Evolutionary conservation across 2,329 filamentous ascomycete species (phyloP), one percentile per base, ranked within the genome.

Genomic region (Sphaerulina vaccinii): DNA sequence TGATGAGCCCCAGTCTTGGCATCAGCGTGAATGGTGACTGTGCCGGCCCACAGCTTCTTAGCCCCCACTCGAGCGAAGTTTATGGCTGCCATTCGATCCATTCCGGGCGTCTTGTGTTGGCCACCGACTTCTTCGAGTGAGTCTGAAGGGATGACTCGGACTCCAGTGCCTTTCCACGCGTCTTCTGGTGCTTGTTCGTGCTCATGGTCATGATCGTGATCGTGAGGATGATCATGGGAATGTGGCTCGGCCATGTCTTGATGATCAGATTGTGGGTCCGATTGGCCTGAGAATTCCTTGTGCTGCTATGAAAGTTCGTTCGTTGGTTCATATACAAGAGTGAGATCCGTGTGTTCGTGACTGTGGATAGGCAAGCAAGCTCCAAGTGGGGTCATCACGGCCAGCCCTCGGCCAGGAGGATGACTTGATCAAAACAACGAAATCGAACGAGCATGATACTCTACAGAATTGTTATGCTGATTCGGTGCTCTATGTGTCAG

Each of bases 1-100:
- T 75, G 72, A 52, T 74, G 72, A 1, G 72, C 72, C 0, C 72
- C 72, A 16, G 73, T 75, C 56, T 75, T 75, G 39, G 71, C 73
- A 52, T 74, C 67, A 1, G 73, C 58, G 53, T 73, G 68, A 55
- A 75, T 49, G 36, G 38, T 22, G 18, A 75, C 73, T 1, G 73
- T 75, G 0, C 73, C 73, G 5, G 73, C 73, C 73, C 73, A 75
- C 19, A 75, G 63, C 49, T 73, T 74, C 54, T 74, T 68, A 0
- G 73, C 73, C 13, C 73, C 73, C 1, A 70, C 69, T 3, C 73
- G 65, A 0, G 72, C 73, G 48, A 73, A 68, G 59, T 73, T 74
- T 53, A 76, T 70, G 2, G 73, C 73, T n/a, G 72, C 71, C 16
- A 68, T 68, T 7, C 73, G 68, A 49, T 70, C 66, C 73, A 75